Conservation (phyloP, 768 basidiomycete species). For the Tricholoma furcatifolium region DNA sequence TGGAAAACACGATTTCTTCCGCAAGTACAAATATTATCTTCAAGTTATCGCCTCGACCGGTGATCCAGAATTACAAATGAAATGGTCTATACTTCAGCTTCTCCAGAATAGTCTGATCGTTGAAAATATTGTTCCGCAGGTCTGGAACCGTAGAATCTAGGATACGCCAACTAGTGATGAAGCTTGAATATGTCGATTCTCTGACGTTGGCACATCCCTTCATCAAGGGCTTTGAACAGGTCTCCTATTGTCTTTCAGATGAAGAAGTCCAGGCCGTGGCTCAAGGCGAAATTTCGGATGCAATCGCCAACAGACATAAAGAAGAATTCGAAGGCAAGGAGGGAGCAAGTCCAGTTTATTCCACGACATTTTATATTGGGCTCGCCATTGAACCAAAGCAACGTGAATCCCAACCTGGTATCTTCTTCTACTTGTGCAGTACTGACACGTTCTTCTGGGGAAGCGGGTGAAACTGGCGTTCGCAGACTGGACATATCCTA, state of each 20-base stretch:
- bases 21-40: conserved; percentile 93
- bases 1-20: conserved; percentile 93
- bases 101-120: neutral
- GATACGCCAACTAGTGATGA: conserved; percentile 95
- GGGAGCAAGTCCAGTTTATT: conserved; percentile 76
- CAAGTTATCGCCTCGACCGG: conserved; percentile 94
- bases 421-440: conserved; percentile 7
- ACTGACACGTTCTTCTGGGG: conserved; percentile 10
- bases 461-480: conserved; percentile 76
- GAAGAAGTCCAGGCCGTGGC: conserved; percentile 88
- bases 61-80: conserved; percentile 79
- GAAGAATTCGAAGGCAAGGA: conserved; percentile 78
- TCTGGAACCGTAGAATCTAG: conserved; percentile 98
- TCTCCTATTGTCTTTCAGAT: conserved; percentile 77
- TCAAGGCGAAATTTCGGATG: conserved; percentile 80
- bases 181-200: conserved; percentile 94
- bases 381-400: conserved; percentile 89
- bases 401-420: conserved; percentile 49
- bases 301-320: conserved; percentile 68
- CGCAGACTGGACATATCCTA: conserved; percentile 94
- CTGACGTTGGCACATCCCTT: conserved; percentile 93
- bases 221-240: conserved; percentile 90
- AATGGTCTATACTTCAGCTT: conserved; percentile 63
- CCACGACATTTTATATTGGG: conserved; percentile 99
- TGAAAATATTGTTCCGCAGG: conserved; percentile 26